Percentiles rank a stretch among this genome's conserved stretches.
phyloP scores from a whole-genome alignment of 345 rosid species.

The Punica granatum region DNA sequence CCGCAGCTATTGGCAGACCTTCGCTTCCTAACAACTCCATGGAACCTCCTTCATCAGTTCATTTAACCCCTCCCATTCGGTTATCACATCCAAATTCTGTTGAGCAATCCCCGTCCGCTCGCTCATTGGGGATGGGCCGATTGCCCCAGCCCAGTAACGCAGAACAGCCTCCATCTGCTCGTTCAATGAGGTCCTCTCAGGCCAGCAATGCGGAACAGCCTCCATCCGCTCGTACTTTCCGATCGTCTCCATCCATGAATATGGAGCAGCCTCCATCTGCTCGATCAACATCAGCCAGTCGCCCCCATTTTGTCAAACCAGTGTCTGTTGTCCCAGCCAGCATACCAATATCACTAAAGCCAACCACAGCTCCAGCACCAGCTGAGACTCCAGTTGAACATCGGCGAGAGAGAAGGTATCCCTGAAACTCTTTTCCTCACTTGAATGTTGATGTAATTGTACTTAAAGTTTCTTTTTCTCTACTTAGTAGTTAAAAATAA shows the following conservation, averaged over 20 bases:
- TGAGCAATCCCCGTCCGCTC: conserved; percentile 8
- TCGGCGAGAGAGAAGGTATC: conserved; percentile 56
- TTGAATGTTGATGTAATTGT: neutral
- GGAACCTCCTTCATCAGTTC: conserved; percentile 5
- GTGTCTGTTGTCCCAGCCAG: conserved; percentile 43
- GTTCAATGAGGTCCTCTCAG: conserved; percentile 28
- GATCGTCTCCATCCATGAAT: conserved; percentile 1
- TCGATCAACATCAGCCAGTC: conserved; percentile 36
- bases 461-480: neutral
- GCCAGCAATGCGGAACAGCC: conserved; percentile 17
- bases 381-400: conserved; percentile 31
- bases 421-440: neutral
- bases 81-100: neutral
- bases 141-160: neutral
- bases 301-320: conserved; percentile 31
- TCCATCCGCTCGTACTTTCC: neutral
- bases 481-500: neutral
- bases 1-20: conserved; percentile 28
- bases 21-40: neutral
- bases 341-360: conserved; percentile 50
- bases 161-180: conserved; percentile 6
- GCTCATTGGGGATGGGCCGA: conserved; percentile 10
- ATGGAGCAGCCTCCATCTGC: conserved; percentile 43
- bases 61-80: conserved; percentile 1
- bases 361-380: conserved; percentile 31